A percentile compares a stretch with the other conserved stretches of the same genome.
These are phyloP conservation scores for Colletotrichum echinochloae DNA, from an alignment of 2,329 filamentous ascomycete genomes.

Conservation along the genomic window DNA sequence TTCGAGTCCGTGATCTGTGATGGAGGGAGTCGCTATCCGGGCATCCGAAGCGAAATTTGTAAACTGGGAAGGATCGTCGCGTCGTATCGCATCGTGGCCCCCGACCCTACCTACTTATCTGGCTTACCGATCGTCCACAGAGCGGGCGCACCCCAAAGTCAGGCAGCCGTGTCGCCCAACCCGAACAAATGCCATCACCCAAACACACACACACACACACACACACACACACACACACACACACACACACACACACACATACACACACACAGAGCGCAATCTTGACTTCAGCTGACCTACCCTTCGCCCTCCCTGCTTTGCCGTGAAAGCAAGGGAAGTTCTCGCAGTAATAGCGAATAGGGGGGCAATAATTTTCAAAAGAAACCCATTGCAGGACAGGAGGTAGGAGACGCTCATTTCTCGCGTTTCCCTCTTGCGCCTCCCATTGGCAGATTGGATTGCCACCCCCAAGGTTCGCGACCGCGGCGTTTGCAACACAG, in stretches of 20 bases:
- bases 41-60: background rate
- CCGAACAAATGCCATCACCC: slow-evolving; percentile 2
- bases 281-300: background rate
- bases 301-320: background rate
- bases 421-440: background rate
- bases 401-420: background rate
- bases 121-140: background rate
- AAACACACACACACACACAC: slow-evolving; percentile 1
- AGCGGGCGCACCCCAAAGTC: background rate
- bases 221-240: background rate
- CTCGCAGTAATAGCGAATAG: too few species aligned
- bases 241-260: background rate
- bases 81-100: background rate
- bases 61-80: background rate
- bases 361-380: too few species aligned
- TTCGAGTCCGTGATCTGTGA: background rate
- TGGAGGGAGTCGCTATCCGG: too few species aligned
- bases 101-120: background rate
- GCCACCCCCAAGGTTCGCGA: slow-evolving; percentile 9
- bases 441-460: background rate
- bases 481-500: slow-evolving; percentile 3
- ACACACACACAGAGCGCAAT: background rate
- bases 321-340: background rate
- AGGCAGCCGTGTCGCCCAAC: background rate
- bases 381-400: background rate